A percentile compares a stretch with the other conserved stretches of the same genome.
Conservation (phyloP, 139 green algal genomes). For the Tetradesmus lagerheimii region DNA sequence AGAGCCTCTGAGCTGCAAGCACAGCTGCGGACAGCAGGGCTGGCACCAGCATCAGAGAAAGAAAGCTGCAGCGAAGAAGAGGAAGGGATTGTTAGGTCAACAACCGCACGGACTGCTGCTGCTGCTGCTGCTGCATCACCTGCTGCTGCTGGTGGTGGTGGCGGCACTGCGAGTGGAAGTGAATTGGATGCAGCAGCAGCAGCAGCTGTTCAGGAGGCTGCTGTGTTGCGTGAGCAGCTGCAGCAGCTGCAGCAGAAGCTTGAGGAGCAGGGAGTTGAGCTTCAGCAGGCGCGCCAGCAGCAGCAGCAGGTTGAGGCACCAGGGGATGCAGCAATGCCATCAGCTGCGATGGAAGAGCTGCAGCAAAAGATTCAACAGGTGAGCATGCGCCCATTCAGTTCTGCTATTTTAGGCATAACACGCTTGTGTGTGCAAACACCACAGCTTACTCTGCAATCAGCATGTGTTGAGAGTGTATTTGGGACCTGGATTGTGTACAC, state of each 20-base stretch:
- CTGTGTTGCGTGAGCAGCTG: not conserved
- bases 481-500: too few relatives aligned
- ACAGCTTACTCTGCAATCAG: too few relatives aligned
- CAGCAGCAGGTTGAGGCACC: slow-evolving; percentile 26
- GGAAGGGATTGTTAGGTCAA: not conserved
- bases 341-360: not conserved
- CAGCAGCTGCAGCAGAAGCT: not conserved
- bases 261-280: not conserved
- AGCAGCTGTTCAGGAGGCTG: not conserved
- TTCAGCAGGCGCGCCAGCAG: slow-evolving; percentile 26
- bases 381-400: not conserved
- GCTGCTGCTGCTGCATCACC: too few relatives aligned
- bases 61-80: not conserved
- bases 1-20: slow-evolving; percentile 4
- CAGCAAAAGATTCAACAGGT: not conserved
- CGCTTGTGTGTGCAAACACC: too few relatives aligned
- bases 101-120: too few relatives aligned
- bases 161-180: not conserved
- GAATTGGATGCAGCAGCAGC: not conserved
- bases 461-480: too few relatives aligned
- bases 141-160: not conserved
- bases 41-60: not conserved
- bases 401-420: too few relatives aligned
- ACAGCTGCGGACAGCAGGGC: slow-evolving; percentile 1
- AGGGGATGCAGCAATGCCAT: not conserved